phyloP scores from a whole-genome alignment of 139 green algal species.

The Tetradesmus lagerheimii region DNA sequence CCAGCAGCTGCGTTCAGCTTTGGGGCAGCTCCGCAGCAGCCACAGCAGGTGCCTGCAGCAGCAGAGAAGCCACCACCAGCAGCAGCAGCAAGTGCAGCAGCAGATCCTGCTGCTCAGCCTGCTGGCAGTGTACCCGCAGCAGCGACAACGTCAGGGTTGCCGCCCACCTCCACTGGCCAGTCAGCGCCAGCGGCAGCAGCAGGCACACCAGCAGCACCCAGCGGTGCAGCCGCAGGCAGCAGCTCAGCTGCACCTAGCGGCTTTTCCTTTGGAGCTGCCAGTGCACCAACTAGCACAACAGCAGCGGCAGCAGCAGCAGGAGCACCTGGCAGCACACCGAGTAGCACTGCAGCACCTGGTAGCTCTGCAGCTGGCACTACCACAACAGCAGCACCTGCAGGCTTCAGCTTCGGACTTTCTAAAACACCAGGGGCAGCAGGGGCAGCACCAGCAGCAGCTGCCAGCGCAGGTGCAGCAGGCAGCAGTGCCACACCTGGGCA shows the following conservation, averaged over 20 bases:
- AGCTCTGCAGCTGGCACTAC: conserved; percentile 15
- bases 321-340: not conserved
- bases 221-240: not conserved
- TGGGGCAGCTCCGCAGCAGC: not conserved
- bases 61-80: not conserved
- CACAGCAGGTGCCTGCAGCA: not conserved
- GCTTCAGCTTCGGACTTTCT: conserved; percentile 2
- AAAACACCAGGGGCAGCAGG: not conserved
- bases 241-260: not conserved
- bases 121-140: not conserved
- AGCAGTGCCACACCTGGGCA: not conserved
- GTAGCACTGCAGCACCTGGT: not conserved
- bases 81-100: not conserved
- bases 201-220: not conserved
- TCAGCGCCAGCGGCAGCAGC: not conserved
- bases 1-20: not conserved
- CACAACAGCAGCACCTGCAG: not conserved
- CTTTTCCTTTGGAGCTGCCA: not conserved
- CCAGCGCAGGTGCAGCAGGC: not conserved
- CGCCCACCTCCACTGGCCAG: not conserved
- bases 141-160: not conserved
- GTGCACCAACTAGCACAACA: not conserved
- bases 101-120: not conserved
- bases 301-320: not conserved
- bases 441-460: not conserved